Conservation (phyloP, 345 rosid genomes). For the Arabidopsis arenosa region DNA sequence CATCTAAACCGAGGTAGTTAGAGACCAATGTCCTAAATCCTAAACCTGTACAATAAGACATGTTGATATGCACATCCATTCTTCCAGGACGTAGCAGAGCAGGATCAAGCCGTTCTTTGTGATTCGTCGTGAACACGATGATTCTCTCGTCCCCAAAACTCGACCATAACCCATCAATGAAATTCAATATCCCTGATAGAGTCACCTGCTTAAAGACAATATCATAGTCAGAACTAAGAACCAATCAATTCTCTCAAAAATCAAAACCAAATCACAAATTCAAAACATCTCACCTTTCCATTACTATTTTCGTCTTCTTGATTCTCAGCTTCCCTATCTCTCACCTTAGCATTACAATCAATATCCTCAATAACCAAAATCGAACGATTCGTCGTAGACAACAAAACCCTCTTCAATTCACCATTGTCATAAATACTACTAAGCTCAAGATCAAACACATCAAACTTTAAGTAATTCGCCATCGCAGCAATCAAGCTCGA, state of each 20-base stretch:
- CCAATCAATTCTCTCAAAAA: neutral
- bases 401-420: conserved; percentile 49
- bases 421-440: conserved; percentile 47
- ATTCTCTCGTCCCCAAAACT: conserved; percentile 50
- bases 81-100: conserved; percentile 49
- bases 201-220: conserved; percentile 35
- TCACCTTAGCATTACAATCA: conserved; percentile 51
- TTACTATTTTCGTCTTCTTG: neutral
- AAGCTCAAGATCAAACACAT: conserved; percentile 63
- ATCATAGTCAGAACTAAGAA: neutral
- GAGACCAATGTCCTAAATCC: conserved; percentile 54
- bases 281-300: conserved; percentile 23
- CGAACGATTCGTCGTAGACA: conserved; percentile 56
- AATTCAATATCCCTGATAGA: conserved; percentile 45
- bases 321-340: conserved; percentile 38
- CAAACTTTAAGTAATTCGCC: conserved; percentile 65
- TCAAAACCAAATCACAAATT: neutral
- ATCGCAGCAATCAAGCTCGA: conserved; percentile 67
- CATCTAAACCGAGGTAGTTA: conserved; percentile 48
- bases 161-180: conserved; percentile 51
- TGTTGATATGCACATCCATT: conserved; percentile 55
- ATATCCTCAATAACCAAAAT: conserved; percentile 66
- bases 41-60: conserved; percentile 51
- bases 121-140: conserved; percentile 49
- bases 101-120: conserved; percentile 45